Conservation (phyloP, 495 filamentous ascomycete species). For the Tetracladium setigerum region DNA sequence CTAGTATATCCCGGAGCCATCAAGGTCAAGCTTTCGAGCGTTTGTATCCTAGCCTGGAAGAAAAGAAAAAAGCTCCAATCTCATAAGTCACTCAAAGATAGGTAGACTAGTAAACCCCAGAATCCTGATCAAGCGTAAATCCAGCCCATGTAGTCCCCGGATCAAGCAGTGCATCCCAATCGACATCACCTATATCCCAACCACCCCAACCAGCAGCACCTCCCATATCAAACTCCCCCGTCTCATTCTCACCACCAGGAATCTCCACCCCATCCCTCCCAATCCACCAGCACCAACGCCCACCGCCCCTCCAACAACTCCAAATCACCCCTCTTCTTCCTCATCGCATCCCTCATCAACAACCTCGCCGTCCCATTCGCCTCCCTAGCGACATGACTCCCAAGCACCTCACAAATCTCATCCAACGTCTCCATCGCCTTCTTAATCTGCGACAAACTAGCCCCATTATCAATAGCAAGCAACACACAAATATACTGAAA, state of each 20-base stretch:
- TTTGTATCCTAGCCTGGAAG: too few relatives aligned
- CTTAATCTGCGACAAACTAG: slow-evolving; percentile 35
- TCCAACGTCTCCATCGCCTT: slow-evolving; percentile 39
- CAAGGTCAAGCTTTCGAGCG: too few relatives aligned
- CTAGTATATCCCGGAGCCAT: too few relatives aligned
- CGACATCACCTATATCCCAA: neutral
- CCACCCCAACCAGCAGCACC: slow-evolving; percentile 6
- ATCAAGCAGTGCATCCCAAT: slow-evolving; percentile 11
- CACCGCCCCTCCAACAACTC: slow-evolving; percentile 11
- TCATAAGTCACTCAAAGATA: too few relatives aligned
- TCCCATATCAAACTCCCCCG: slow-evolving; percentile 5
- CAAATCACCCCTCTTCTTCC: slow-evolving; percentile 7
- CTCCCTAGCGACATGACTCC: slow-evolving; percentile 33
- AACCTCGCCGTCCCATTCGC: slow-evolving; percentile 38
- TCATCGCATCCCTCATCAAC: slow-evolving; percentile 22
- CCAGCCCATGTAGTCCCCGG: neutral
- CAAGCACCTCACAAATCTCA: slow-evolving; percentile 30
- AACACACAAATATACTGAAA: slow-evolving; percentile 46
- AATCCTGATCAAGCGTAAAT: too few relatives aligned
- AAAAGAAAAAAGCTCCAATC: too few relatives aligned
- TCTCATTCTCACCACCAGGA: slow-evolving; percentile 3
- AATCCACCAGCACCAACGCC: slow-evolving; percentile 8
- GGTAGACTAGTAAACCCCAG: too few relatives aligned
- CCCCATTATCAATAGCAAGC: slow-evolving; percentile 38
- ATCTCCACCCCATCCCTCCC: neutral